Percentiles rank a stretch among this genome's conserved stretches.
phyloP scores from a whole-genome alignment of 2,329 filamentous ascomycete genomes.

The Colletotrichum echinochloae region DNA sequence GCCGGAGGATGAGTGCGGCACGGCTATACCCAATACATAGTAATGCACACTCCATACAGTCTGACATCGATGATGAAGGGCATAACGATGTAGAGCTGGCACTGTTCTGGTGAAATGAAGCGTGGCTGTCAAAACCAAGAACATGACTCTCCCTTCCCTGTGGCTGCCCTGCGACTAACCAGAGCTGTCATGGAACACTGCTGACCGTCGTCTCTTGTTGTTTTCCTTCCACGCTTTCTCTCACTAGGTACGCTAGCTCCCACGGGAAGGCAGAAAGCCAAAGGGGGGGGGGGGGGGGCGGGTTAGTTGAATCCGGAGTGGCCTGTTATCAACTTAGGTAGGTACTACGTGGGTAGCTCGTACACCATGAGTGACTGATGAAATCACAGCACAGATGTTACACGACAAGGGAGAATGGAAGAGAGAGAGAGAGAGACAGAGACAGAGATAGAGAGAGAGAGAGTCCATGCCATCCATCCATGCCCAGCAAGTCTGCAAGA shows the following conservation, averaged over 20 bases:
- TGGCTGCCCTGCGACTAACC: not conserved
- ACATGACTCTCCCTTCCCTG: not conserved
- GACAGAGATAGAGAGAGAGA: not conserved
- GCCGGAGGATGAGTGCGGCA: conserved; percentile 7
- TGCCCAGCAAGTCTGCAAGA: not conserved
- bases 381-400: conserved; percentile 11
- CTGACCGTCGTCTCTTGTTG: conserved; percentile 1
- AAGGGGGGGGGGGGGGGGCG: not conserved
- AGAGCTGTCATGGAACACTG: not conserved
- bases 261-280: not conserved
- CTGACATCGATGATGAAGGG: conserved; percentile 18
- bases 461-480: conserved; percentile 6
- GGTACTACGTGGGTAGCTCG: not conserved
- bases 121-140: not conserved
- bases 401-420: not conserved
- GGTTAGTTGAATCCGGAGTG: not conserved
- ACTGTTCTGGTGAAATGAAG: conserved; percentile 7
- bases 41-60: conserved; percentile 14
- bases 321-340: not conserved
- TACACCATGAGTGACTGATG: not conserved
- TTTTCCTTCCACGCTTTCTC: conserved; percentile 12
- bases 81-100: not conserved
- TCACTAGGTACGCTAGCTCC: not conserved
- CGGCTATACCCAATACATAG: too few species aligned
- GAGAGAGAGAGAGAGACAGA: not conserved